A percentile compares a stretch with the other conserved stretches of the same genome.
Conservation (phyloP, 106 monocot species). For the Dioscorea dumetorum region DNA sequence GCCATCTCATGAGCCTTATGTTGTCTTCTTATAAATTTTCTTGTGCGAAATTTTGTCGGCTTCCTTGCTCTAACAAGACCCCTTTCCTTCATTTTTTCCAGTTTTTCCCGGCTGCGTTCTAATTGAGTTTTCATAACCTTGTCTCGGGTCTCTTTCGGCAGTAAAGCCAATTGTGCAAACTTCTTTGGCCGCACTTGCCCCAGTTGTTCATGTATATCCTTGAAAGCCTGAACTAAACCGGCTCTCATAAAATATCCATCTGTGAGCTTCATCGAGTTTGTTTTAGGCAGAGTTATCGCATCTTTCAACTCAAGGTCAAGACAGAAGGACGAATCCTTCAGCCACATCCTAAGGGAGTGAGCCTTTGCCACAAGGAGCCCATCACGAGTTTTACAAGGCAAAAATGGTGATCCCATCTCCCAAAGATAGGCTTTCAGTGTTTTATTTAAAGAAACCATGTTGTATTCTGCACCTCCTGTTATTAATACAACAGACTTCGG, state of each 20-base stretch:
- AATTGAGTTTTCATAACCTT: constrained; percentile 73
- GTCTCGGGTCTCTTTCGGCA: constrained; percentile 82
- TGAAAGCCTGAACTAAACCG: constrained; percentile 80
- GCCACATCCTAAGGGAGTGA: constrained; percentile 97
- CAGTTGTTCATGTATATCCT: constrained; percentile 70
- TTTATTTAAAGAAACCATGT: constrained; percentile 80
- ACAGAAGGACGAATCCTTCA: constrained; percentile 93
- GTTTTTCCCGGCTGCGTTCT: constrained; percentile 62
- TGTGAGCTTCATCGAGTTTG: constrained; percentile 70
- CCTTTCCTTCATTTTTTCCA: constrained; percentile 57
- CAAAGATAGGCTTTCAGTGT: constrained; percentile 80
- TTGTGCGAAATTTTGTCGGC: constrained; percentile 45
- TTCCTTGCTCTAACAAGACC: constrained; percentile 52
- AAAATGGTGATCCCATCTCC: constrained; percentile 99
- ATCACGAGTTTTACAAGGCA: constrained; percentile 75
- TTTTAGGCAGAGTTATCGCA: constrained; percentile 48
- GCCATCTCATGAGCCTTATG: constrained; percentile 22
- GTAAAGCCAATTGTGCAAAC: constrained; percentile 78
- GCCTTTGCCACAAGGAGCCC: constrained; percentile 88
- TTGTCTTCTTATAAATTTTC: constrained; percentile 55
- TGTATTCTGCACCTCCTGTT: constrained; percentile 82
- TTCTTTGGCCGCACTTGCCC: constrained; percentile 79
- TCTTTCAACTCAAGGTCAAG: constrained; percentile 92
- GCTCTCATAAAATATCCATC: constrained; percentile 95
- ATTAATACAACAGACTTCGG: constrained; percentile 92